Evolutionary conservation across 148 eudicot genomes (phyloP).

Genomic region (Rhododendron ovatum): DNA sequence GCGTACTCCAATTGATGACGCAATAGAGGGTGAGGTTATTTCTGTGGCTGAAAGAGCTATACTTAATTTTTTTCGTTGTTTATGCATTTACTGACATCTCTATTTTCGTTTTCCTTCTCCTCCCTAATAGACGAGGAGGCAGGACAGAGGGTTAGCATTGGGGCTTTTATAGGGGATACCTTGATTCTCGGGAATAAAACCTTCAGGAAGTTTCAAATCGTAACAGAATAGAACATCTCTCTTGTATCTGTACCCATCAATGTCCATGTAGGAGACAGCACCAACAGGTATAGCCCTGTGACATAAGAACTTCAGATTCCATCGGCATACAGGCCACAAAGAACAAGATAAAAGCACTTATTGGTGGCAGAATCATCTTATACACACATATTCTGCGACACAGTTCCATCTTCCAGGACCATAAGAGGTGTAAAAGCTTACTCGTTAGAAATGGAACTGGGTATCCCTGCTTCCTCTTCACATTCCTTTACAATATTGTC

Average conservation of each 20-base stretch:
- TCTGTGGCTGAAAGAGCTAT: neutral
- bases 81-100: neutral
- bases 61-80: neutral
- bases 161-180: constrained; percentile 31
- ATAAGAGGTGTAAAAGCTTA: constrained; percentile 19
- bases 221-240: constrained; percentile 93
- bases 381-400: neutral
- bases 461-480: constrained; percentile 91
- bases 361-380: neutral
- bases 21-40: neutral
- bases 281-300: constrained; percentile 77
- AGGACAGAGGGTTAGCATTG: neutral
- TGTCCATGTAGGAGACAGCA: constrained; percentile 85
- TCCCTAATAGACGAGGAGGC: neutral
- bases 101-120: no score
- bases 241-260: constrained; percentile 74
- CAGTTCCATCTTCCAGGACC: neutral
- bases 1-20: neutral
- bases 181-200: constrained; percentile 59
- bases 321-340: constrained; percentile 1
- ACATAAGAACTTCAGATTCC: constrained; percentile 2
- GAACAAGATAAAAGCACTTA: neutral
- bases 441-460: constrained; percentile 56
- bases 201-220: constrained; percentile 90
- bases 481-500: constrained; percentile 92